Percentiles rank a stretch among this genome's conserved stretches.
Conservation (phyloP, 2,329 filamentous ascomycete species). For the Neocatenulostroma microsporum region DNA sequence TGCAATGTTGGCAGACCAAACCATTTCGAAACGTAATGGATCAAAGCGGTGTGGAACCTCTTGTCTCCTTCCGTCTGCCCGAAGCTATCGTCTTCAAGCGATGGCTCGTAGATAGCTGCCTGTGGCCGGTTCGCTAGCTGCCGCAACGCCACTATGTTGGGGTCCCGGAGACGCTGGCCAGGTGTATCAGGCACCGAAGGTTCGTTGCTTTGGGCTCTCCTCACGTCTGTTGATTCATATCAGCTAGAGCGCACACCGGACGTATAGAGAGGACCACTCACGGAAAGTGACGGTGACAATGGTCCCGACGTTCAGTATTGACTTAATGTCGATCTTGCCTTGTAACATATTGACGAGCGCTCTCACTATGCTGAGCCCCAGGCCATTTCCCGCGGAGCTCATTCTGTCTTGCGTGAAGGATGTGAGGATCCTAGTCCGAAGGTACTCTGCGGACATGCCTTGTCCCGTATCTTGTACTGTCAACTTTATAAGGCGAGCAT, state of each 20-base stretch:
- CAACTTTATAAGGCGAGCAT: conserved; percentile 11
- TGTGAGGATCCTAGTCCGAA: conserved; percentile 53
- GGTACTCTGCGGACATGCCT: conserved; percentile 57
- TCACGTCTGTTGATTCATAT: too few species aligned
- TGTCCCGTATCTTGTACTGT: conserved; percentile 55
- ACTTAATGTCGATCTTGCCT: conserved; percentile 50
- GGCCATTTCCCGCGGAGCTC: conserved; percentile 52
- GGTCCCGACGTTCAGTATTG: conserved; percentile 19
- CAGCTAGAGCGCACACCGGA: too few species aligned
- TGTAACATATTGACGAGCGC: conserved; percentile 52
- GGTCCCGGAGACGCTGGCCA: too few species aligned
- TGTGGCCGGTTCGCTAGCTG: conserved; percentile 29
- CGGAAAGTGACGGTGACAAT: too few species aligned
- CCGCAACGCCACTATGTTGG: conserved; percentile 38
- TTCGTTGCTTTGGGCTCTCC: too few species aligned
- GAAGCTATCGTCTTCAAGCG: conserved; percentile 16
- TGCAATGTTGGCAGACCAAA: conserved; percentile 17
- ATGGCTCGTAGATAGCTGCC: conserved; percentile 17
- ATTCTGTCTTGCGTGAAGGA: conserved; percentile 59
- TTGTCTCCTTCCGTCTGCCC: conserved; percentile 14
- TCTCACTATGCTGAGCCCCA: conserved; percentile 58
- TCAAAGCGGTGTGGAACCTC: conserved; percentile 16
- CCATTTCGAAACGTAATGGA: conserved; percentile 18
- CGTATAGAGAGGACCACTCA: too few species aligned
- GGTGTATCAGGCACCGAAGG: too few species aligned